A percentile compares a stretch with the other conserved stretches of the same genome.
Conservation (phyloP, 2,329 filamentous ascomycete species). For the Talaromyces islandicus region DNA sequence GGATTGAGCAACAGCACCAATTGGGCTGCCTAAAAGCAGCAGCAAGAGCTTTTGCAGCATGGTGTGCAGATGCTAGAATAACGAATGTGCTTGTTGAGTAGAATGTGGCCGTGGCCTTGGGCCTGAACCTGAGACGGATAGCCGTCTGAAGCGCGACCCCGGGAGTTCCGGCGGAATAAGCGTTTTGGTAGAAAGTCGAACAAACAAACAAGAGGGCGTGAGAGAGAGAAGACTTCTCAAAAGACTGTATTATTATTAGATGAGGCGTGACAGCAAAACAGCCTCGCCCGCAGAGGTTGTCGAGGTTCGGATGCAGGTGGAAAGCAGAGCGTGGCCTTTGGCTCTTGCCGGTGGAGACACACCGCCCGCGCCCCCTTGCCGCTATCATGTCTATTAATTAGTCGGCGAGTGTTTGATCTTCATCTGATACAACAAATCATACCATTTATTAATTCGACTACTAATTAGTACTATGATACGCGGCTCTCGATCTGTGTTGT, state of each 20-base stretch:
- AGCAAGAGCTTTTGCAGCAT: slow-evolving; percentile 11
- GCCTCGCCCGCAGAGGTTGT: neutral
- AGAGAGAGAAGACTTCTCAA: neutral
- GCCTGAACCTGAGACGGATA: neutral
- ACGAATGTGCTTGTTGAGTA: neutral
- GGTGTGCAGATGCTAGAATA: neutral
- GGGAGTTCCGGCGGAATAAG: neutral
- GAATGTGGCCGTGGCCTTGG: no score
- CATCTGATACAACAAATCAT: neutral
- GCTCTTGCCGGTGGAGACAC: neutral
- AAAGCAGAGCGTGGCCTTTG: neutral
- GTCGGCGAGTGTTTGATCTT: neutral
- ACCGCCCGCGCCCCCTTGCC: neutral
- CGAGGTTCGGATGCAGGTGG: neutral
- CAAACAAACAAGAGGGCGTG: neutral
- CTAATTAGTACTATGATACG: neutral
- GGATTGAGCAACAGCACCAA: slow-evolving; percentile 39
- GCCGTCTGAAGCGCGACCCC: no score
- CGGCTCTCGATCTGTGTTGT: neutral
- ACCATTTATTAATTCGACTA: neutral
- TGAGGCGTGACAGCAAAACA: neutral
- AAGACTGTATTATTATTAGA: neutral
- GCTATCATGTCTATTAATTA: neutral
- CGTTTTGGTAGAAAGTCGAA: neutral
- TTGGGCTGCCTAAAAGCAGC: slow-evolving; percentile 20